These are phyloP conservation scores for Pichia kudriavzevii DNA, from an alignment of 1,139 yeast species.

Conservation along the genomic window DNA sequence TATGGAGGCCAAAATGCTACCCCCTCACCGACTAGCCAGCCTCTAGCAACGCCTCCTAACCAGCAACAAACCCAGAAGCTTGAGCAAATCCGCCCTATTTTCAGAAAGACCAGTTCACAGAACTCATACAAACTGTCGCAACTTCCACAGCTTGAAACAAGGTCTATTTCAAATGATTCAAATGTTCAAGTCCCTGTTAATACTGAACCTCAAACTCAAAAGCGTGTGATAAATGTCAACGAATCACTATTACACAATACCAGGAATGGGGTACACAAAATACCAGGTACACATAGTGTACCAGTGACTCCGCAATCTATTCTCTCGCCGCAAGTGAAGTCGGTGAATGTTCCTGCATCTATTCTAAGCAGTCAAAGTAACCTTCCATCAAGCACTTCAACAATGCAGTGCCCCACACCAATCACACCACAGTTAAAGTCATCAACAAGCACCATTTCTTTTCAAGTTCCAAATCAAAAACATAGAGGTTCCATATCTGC, in stretches of 20 bases:
- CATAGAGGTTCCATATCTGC: constrained; percentile 47
- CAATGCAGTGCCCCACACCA: constrained; percentile 2
- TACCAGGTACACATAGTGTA: not conserved
- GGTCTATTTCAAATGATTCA: not conserved
- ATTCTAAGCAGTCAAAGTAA: too few species aligned
- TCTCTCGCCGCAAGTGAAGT: too few species aligned
- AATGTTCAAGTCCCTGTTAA: not conserved
- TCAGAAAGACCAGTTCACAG: constrained; percentile 4
- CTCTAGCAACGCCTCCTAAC: too few species aligned
- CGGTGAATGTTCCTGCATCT: constrained; percentile 4
- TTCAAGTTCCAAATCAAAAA: constrained; percentile 29
- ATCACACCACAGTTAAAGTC: constrained; percentile 14
- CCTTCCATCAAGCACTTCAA: too few species aligned
- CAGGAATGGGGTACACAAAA: constrained; percentile 1
- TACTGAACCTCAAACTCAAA: not conserved
- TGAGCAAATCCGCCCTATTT: too few species aligned
- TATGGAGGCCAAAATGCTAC: too few species aligned
- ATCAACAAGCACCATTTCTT: constrained; percentile 23
- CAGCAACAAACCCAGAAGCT: too few species aligned
- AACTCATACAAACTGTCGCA: constrained; percentile 16
- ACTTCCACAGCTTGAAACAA: constrained; percentile 21
- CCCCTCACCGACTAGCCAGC: too few species aligned
- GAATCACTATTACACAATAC: constrained; percentile 11
- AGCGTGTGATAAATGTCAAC: constrained; percentile 8
- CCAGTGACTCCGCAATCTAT: constrained; percentile 2